These are phyloP conservation scores for Endocalyx cinctus DNA, from an alignment of 2,329 filamentous ascomycete genomes.

Conservation along the genomic window DNA sequence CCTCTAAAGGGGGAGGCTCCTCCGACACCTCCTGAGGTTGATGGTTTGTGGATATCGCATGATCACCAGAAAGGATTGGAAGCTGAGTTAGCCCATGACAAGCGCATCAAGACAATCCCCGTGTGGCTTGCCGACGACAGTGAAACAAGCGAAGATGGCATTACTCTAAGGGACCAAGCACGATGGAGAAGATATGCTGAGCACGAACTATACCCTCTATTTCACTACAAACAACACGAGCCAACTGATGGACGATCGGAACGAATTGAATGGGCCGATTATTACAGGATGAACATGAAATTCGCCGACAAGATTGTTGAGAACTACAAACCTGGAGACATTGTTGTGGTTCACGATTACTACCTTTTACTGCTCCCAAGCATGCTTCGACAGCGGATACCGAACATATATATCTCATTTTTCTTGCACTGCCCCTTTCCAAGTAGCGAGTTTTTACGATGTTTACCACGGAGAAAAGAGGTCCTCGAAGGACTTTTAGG, in stretches of 20 bases:
- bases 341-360: slow-evolving; percentile 91
- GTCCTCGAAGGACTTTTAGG: slow-evolving; percentile 85
- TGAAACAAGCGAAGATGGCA: slow-evolving; percentile 61
- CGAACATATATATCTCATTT: slow-evolving; percentile 90
- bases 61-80: slow-evolving; percentile 72
- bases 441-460: slow-evolving; percentile 91
- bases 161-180: slow-evolving; percentile 73
- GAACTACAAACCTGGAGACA: slow-evolving; percentile 86
- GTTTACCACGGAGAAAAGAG: slow-evolving; percentile 82
- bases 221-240: slow-evolving; percentile 95
- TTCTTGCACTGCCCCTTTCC: slow-evolving; percentile 93
- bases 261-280: slow-evolving; percentile 84
- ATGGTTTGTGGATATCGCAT: slow-evolving; percentile 66
- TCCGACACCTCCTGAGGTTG: slow-evolving; percentile 53
- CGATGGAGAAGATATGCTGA: slow-evolving; percentile 90
- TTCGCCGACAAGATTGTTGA: slow-evolving; percentile 88
- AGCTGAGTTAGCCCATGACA: slow-evolving; percentile 64
- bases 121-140: slow-evolving; percentile 83
- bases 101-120: slow-evolving; percentile 74
- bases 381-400: slow-evolving; percentile 78
- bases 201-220: slow-evolving; percentile 84
- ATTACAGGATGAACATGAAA: slow-evolving; percentile 85
- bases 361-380: slow-evolving; percentile 86
- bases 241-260: slow-evolving; percentile 80
- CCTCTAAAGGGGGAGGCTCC: slow-evolving; percentile 61